Conservation (phyloP, 2,329 filamentous ascomycete genomes). For the Xylogone sp. region DNA sequence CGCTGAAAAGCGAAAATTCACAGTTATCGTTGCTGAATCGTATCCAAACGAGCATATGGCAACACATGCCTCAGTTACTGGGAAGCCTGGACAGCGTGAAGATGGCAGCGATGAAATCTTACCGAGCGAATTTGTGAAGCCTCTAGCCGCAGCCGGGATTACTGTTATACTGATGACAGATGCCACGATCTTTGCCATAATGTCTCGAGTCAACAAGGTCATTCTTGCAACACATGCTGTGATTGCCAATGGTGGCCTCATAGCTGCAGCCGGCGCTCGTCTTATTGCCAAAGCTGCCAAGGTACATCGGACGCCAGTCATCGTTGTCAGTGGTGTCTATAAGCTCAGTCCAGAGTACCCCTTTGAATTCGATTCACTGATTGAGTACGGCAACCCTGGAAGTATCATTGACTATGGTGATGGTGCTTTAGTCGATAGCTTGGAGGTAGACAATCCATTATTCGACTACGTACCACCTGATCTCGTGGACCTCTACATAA, state of each 20-base stretch:
- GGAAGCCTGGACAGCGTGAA: slow-evolving; percentile 43
- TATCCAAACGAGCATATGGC: slow-evolving; percentile 65
- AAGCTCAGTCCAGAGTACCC: slow-evolving; percentile 89
- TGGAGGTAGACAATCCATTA: slow-evolving; percentile 74
- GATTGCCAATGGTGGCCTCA: slow-evolving; percentile 80
- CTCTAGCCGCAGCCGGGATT: slow-evolving; percentile 73
- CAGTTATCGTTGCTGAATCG: slow-evolving; percentile 76
- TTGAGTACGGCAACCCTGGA: slow-evolving; percentile 82
- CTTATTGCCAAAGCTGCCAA: slow-evolving; percentile 82
- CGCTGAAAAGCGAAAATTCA: slow-evolving; percentile 86
- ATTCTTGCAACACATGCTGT: slow-evolving; percentile 85
- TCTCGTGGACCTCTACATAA: slow-evolving; percentile 77
- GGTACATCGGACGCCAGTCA: slow-evolving; percentile 76
- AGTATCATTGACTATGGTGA: slow-evolving; percentile 75
- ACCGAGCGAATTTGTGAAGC: slow-evolving; percentile 63
- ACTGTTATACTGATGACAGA: slow-evolving; percentile 82
- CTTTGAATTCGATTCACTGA: slow-evolving; percentile 74
- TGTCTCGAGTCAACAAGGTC: slow-evolving; percentile 94
- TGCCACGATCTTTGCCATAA: slow-evolving; percentile 84
- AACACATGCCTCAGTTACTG: slow-evolving; percentile 59
- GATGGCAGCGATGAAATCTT: slow-evolving; percentile 32
- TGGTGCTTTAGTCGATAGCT: slow-evolving; percentile 71
- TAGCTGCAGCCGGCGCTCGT: slow-evolving; percentile 79
- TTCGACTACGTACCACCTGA: slow-evolving; percentile 81
- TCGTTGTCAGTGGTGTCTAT: slow-evolving; percentile 88